Evolutionary conservation across 2,329 filamentous ascomycete species (phyloP).

Genomic region (Fusarium sp.): DNA sequence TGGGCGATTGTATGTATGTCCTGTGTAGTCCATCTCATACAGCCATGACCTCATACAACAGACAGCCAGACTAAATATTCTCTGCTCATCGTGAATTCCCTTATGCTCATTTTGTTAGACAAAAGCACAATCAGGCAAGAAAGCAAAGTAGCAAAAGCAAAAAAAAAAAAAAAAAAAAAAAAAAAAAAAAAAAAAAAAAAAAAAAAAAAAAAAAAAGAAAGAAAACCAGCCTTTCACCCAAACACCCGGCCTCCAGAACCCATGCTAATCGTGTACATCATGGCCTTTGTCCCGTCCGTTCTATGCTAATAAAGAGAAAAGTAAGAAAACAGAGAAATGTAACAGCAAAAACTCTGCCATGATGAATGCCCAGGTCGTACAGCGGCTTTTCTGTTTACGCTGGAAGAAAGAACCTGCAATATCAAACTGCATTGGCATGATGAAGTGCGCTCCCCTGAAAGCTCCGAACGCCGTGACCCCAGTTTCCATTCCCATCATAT

Average conservation of each 20-base stretch:
- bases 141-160: slow-evolving; percentile 12
- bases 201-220: no score
- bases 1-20: neutral
- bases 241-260: slow-evolving; percentile 33
- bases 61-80: slow-evolving; percentile 1
- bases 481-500: slow-evolving; percentile 26
- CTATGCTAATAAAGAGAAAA: slow-evolving; percentile 13
- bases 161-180: neutral
- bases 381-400: slow-evolving; percentile 15
- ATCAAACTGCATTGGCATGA: slow-evolving; percentile 2
- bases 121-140: slow-evolving; percentile 3
- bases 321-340: neutral
- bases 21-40: slow-evolving; percentile 1
- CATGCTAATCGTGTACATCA: slow-evolving; percentile 43
- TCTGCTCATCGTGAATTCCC: neutral
- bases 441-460: slow-evolving; percentile 8
- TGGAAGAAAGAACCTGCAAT: neutral
- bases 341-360: slow-evolving; percentile 1
- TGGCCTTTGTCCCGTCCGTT: slow-evolving; percentile 32
- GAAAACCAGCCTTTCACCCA: slow-evolving; percentile 1
- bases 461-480: slow-evolving; percentile 37
- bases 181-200: neutral
- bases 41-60: neutral
- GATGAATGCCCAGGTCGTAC: slow-evolving; percentile 2
- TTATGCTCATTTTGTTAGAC: neutral